A percentile compares a stretch with the other conserved stretches of the same genome.
Evolutionary conservation across 2,329 filamentous ascomycete species (phyloP).

Genomic region (Lachnellula hyalina): DNA sequence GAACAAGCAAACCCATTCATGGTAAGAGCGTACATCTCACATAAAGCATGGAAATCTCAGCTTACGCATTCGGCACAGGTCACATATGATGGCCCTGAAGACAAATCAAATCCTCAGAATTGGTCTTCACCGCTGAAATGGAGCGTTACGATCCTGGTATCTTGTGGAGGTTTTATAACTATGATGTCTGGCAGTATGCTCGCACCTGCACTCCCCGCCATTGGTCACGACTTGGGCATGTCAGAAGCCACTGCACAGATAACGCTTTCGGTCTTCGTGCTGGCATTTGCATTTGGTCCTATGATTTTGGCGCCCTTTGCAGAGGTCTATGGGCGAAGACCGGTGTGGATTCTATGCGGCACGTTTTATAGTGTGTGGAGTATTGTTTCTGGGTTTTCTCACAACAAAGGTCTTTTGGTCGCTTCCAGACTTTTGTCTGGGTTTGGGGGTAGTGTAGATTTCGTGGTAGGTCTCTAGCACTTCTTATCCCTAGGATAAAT

Average conservation of each 20-base stretch:
- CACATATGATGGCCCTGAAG: conserved; percentile 2
- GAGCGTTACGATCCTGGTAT: conserved; percentile 41
- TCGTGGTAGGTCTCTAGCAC: conserved; percentile 34
- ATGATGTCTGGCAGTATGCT: conserved; percentile 48
- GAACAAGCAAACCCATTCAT: no score
- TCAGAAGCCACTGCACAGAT: conserved; percentile 37
- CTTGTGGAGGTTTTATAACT: conserved; percentile 42
- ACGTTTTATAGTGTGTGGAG: conserved; percentile 49
- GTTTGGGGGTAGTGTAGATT: conserved; percentile 49
- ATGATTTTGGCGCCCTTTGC: conserved; percentile 56
- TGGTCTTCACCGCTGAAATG: conserved; percentile 34
- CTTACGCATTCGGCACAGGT: no score
- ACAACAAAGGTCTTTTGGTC: conserved; percentile 48
- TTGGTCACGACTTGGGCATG: conserved; percentile 49
- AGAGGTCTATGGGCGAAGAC: conserved; percentile 54
- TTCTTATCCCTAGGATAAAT: no score
- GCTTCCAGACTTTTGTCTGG: conserved; percentile 53
- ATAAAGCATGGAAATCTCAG: no score
- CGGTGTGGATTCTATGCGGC: conserved; percentile 53
- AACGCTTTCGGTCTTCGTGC: conserved; percentile 37
- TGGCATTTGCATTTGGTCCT: conserved; percentile 40
- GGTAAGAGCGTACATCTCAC: no score
- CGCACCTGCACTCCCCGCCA: conserved; percentile 43
- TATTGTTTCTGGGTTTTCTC: conserved; percentile 44
- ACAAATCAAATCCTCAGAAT: conserved; percentile 11